Base-by-base conservation (phyloP, 2,329 filamentous ascomycete species). In the Aspergillus floridensis region DNA sequence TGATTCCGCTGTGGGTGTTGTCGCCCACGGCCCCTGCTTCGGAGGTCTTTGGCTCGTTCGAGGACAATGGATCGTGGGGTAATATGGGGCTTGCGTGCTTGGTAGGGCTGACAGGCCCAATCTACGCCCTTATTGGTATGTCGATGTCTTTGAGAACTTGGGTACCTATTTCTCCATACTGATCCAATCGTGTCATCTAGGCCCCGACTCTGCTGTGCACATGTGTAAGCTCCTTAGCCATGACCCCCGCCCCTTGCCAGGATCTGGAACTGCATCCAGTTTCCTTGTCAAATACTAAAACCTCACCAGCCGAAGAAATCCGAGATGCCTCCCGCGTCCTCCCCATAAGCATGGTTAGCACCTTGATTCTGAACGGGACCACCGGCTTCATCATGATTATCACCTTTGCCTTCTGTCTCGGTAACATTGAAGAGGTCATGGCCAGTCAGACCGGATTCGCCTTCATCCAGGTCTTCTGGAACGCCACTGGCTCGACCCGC, bases 231-330 rank as follows among this genome's bases (percentile, higher is more conserved):
- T 44, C 38, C 4, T 5, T 19, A n/a, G 12, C 4, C 24, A 8
- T 10, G 21, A 4, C 22, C 11, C 35, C 32, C 14, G 12, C 8
- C 29, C 7, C 16, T 22, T 6, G 3, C 2, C 16, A n/a, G 8
- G 21, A 21, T 7, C 8, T 19, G 32, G 21, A 21, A 12, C 8
- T 19, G 32, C 8, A 29, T 32, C 46, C 7, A 14, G 11, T n/a
- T 12, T 5, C 11, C 11, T 16, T 4, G 11, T 16, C 32, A 16
- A 35, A 44, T 12, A 29, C 51, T 58, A 22, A 58, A 65, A 2
- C 32, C 57, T 65, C 7, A 57, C 72, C 78, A 68, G 78, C 80
- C 5, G 82, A 84, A 66, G 82, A 84, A 65, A 78, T 83, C 29
- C 72, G 77, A 50, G 76, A 81, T 52, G 79, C 82, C 0, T 76